phyloP scores from a whole-genome alignment of 2,329 filamentous ascomycete genomes.

The Cercospora zeae-maydis region DNA sequence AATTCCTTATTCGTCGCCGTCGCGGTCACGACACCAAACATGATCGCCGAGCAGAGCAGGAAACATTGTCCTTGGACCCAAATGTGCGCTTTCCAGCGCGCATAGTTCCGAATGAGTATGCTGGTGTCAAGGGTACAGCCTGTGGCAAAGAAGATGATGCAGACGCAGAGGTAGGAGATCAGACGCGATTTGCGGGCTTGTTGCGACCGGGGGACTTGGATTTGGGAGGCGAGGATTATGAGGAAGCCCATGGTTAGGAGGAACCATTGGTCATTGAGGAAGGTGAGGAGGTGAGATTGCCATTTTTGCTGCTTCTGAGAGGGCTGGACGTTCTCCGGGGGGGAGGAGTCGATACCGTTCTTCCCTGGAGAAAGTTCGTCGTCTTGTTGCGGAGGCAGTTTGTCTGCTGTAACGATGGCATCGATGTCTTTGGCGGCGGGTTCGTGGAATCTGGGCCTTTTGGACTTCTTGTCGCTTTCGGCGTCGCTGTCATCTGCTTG shows the following conservation, averaged over 20 bases:
- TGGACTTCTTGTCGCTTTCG: background rate
- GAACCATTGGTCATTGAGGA: conserved; percentile 58
- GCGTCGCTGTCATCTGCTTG: background rate
- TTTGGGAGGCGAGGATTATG: conserved; percentile 53
- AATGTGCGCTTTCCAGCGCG: conserved; percentile 65
- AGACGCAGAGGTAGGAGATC: conserved; percentile 65
- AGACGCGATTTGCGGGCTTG: conserved; percentile 49
- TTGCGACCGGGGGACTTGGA: conserved; percentile 55
- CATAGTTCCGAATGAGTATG: conserved; percentile 59
- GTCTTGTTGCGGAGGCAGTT: background rate
- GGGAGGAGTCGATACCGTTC: background rate
- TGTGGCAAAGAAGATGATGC: conserved; percentile 67
- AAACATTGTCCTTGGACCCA: conserved; percentile 67
- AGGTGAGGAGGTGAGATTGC: conserved; percentile 4
- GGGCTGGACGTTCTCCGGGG: background rate
- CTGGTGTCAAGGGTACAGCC: conserved; percentile 64
- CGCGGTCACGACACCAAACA: conserved; percentile 55
- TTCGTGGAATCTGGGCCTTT: background rate
- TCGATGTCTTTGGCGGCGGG: background rate
- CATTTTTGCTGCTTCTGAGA: background rate
- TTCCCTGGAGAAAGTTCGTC: background rate
- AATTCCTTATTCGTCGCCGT: conserved; percentile 48
- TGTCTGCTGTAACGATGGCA: background rate
- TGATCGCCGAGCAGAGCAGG: conserved; percentile 60
- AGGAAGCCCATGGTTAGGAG: conserved; percentile 58